Evolutionary conservation across 75 land plant genomes (phyloP), one percentile per base, ranked within the genome.

Genomic region (Cunninghamia lanceolata): DNA sequence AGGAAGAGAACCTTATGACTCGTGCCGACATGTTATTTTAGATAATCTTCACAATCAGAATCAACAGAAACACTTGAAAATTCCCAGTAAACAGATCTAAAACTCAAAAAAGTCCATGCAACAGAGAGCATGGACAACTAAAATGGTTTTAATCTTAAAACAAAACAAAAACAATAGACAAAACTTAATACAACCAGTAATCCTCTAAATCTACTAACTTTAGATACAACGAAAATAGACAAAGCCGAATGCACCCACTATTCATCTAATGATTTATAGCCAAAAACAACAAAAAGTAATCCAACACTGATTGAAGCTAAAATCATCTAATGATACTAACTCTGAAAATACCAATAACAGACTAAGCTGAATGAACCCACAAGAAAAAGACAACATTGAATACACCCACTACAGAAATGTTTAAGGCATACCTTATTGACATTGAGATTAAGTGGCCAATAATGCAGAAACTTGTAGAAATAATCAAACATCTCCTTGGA

Each of bases 401-500:
- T 73, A 32, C 2, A 32, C 1, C 45, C 10, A 28, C n/a, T 45
- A 52, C 39, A 50, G 7, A 80, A 83, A 13, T 71, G 2, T 16
- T 3, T 3, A 82, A 43, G 19, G n/a, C 80, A 28, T 78, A 94
- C 99, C 99, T 96, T 94, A 59, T 96, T 96, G 84, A 93, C 68
- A 63, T 94, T 85, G 25, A 89, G 35, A 82, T 94, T 90, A n/a
- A 89, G 85, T 70, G 90, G 84, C 99, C 99, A 96, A 19, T 54
- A 59, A 83, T 94, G 98, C 2, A 96, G 92, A 73, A 94, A 85
- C 84, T 93, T 94, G 89, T 86, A 93, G 86, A 96, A 95, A 87
- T 96, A 95, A 85, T 92, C 91, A 85, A 95, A 95, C 99, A 96
- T 92, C 86, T 95, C 96, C 78, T 91, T 86, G 3, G 93, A 85